These are phyloP conservation scores for Pestalotiopsis sp. DNA, from an alignment of 2,329 filamentous ascomycete species.

Conservation along the genomic window DNA sequence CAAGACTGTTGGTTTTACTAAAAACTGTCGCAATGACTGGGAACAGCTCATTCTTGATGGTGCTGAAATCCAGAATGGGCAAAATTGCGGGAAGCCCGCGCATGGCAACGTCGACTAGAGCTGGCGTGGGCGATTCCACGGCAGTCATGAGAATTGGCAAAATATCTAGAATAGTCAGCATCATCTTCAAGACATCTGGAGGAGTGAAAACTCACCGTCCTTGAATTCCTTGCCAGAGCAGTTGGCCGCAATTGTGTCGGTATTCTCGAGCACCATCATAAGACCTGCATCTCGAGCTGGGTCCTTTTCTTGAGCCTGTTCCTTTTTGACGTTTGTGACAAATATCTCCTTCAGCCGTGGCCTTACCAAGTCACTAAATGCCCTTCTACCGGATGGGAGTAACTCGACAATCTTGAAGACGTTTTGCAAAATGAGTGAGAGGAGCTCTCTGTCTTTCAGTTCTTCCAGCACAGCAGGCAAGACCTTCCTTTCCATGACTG, in stretches of 20 bases:
- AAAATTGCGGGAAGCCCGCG: conserved; percentile 78
- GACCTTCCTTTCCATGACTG: conserved; percentile 93
- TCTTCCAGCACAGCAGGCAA: conserved; percentile 88
- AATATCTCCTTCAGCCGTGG: conserved; percentile 85
- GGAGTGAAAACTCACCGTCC: conserved; percentile 62
- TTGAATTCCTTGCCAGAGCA: conserved; percentile 92
- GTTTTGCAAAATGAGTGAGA: conserved; percentile 86
- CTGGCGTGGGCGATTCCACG: conserved; percentile 86
- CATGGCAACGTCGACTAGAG: conserved; percentile 83
- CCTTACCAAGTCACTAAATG: conserved; percentile 85
- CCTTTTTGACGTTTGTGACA: conserved; percentile 58
- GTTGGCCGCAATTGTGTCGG: conserved; percentile 74
- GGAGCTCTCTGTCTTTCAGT: conserved; percentile 85
- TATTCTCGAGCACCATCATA: conserved; percentile 87
- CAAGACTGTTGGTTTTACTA: conserved; percentile 87
- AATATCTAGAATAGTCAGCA: conserved; percentile 61
- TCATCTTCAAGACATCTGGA: neutral
- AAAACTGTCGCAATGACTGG: conserved; percentile 90
- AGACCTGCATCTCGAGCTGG: conserved; percentile 83
- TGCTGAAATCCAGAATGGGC: conserved; percentile 90
- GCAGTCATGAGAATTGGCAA: conserved; percentile 82
- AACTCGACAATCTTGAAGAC: conserved; percentile 86
- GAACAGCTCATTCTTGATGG: conserved; percentile 95
- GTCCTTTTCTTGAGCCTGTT: conserved; percentile 71
- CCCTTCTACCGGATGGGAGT: conserved; percentile 74